phyloP scores from a whole-genome alignment of 495 filamentous ascomycete species.

The Penicillium simplicissimum region DNA sequence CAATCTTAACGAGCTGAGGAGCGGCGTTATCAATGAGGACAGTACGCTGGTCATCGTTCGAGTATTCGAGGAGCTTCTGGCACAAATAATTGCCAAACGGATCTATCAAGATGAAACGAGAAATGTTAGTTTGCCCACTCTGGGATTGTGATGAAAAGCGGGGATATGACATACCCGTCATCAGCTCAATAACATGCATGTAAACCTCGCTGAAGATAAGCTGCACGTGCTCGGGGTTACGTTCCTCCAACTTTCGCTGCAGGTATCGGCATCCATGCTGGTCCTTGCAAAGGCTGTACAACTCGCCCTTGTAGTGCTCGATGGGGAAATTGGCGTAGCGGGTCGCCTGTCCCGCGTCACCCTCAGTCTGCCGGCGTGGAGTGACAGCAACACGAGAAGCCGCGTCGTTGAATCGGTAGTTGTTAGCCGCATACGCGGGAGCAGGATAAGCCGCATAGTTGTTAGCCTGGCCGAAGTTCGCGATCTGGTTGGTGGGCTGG shows the following conservation, averaged over 20 bases:
- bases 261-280: slow-evolving; percentile 95
- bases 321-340: slow-evolving; percentile 77
- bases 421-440: slow-evolving; percentile 18
- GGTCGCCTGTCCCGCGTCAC: slow-evolving; percentile 42
- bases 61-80: slow-evolving; percentile 93
- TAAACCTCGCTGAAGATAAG: slow-evolving; percentile 93
- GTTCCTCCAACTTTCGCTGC: slow-evolving; percentile 95
- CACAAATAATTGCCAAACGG: slow-evolving; percentile 98
- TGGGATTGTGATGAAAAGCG: not conserved
- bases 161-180: slow-evolving; percentile 66
- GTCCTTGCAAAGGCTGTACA: slow-evolving; percentile 90
- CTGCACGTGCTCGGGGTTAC: slow-evolving; percentile 76
- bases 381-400: slow-evolving; percentile 25
- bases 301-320: slow-evolving; percentile 75
- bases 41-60: slow-evolving; percentile 91
- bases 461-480: slow-evolving; percentile 26
- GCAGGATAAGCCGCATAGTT: slow-evolving; percentile 30
- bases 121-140: not conserved
- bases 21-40: slow-evolving; percentile 86
- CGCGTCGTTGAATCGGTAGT: slow-evolving; percentile 39
- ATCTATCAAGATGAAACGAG: slow-evolving; percentile 50
- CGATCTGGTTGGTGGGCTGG: slow-evolving; percentile 32
- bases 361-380: slow-evolving; percentile 37
- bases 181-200: slow-evolving; percentile 88
- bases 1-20: slow-evolving; percentile 82